Conservation (phyloP, 2,329 filamentous ascomycete species). For the Trichoderma afroharzianum region DNA sequence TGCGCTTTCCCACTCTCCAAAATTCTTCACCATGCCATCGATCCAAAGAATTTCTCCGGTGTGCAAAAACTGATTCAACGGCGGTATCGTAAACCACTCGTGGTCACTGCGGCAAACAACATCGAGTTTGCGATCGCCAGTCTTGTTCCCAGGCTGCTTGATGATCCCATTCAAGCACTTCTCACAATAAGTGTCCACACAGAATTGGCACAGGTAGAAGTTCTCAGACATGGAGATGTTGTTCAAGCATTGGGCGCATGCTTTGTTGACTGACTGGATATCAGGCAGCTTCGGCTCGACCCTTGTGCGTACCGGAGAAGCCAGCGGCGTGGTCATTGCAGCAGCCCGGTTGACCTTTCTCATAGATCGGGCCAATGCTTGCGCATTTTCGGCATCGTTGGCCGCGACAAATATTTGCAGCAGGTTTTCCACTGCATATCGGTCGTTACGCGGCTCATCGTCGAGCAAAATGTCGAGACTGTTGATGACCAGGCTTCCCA, state of each 20-base stretch:
- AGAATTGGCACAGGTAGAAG: constrained; percentile 36
- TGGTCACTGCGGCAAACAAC: constrained; percentile 37
- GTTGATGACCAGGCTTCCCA: constrained; percentile 34
- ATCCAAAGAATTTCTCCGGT: constrained; percentile 38
- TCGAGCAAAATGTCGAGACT: constrained; percentile 39
- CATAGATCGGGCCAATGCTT: constrained; percentile 39
- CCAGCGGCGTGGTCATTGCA: constrained; percentile 26
- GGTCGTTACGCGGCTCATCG: constrained; percentile 40
- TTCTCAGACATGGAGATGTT: constrained; percentile 31
- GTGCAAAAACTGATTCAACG: constrained; percentile 33
- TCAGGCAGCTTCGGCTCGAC: constrained; percentile 37
- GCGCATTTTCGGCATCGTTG: constrained; percentile 35
- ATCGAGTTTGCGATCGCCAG: constrained; percentile 27
- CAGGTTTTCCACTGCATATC: constrained; percentile 41
- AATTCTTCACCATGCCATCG: constrained; percentile 30
- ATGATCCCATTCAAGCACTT: constrained; percentile 32
- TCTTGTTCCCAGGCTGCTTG: constrained; percentile 30
- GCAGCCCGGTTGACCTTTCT: constrained; percentile 32
- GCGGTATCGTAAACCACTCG: constrained; percentile 38
- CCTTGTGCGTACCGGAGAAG: constrained; percentile 29
- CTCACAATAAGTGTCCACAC: constrained; percentile 39
- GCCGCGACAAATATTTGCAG: constrained; percentile 38
- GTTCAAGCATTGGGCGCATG: constrained; percentile 39
- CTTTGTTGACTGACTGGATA: constrained; percentile 32
- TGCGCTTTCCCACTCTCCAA: constrained; percentile 36